Evolutionary conservation across 257 asterid species (phyloP), one percentile per base, ranked within the genome.

Genomic region (Lycium barbarum): DNA sequence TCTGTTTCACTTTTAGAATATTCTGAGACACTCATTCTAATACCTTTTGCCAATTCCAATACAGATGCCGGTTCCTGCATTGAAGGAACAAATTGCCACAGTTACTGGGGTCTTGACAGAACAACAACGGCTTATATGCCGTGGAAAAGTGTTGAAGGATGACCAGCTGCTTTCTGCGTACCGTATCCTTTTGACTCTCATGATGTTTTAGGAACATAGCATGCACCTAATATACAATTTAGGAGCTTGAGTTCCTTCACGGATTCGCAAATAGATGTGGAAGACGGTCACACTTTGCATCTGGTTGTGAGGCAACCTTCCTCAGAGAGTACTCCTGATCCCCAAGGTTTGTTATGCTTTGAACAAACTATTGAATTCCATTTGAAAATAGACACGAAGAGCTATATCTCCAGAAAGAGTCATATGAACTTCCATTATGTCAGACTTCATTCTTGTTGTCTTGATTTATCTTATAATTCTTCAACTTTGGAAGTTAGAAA

Each of bases 51-150:
- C 33, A 43, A 81, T 62, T 40, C 55, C 73, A 81, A 49, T 87
- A 84, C 94, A 96, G 99, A 96, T 96, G 76, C 98, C 99, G 82
- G 98, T 96, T 80, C 98, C 98, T 71, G 93, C 91, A 85, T 84
- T 96, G 72, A 96, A 95, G 88, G 93, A 95, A 73, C 99, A 93
- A 79, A 94, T 96, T 87, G 99, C 99, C 80, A 85, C 91, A 84
- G 91, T 93, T 87, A 96, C 99, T 74, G 99, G 99, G 74, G 96
- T 96, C 63, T 80, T 93, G 82, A 90, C 98, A 2, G 98, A 92
- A 86, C 99, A 93, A 89, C 99, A 96, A 87, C 98, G 98, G 85
- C 99, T 96, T 86, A 96, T 96, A 91, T 96, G 99, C 86, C 98
- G 99, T 40, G 99, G 99, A 76, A 95, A 89, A 91, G 98, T 96